These are phyloP conservation scores for Stylonectria norvegica DNA, from an alignment of 2,329 filamentous ascomycete species.

Conservation along the genomic window DNA sequence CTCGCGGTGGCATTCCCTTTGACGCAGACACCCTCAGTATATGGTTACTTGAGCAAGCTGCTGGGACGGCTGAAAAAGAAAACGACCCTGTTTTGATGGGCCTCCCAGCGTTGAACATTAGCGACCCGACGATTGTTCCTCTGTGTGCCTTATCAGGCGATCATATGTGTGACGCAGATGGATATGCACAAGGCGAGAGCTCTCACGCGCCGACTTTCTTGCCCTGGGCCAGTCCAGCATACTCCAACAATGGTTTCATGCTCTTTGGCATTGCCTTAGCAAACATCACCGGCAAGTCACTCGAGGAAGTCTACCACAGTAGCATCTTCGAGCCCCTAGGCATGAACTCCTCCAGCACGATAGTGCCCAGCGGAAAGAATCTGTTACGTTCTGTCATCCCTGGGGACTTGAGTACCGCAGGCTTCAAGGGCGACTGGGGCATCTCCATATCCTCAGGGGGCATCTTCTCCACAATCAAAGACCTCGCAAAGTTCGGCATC, in stretches of 20 bases:
- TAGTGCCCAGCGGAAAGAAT: neutral
- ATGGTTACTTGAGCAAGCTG: too few relatives aligned
- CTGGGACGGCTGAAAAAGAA: too few relatives aligned
- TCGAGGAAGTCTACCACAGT: constrained; percentile 3
- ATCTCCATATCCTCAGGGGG: constrained; percentile 10
- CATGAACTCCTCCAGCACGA: constrained; percentile 5
- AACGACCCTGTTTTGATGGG: too few relatives aligned
- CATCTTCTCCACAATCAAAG: constrained; percentile 10
- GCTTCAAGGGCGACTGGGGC: neutral
- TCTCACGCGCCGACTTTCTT: constrained; percentile 7
- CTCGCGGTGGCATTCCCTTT: too few relatives aligned
- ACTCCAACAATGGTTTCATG: constrained; percentile 14
- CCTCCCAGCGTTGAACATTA: neutral
- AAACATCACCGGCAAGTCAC: constrained; percentile 7
- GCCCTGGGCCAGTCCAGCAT: constrained; percentile 9
- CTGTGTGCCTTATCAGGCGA: neutral
- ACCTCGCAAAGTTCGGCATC: constrained; percentile 16
- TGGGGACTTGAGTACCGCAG: neutral
- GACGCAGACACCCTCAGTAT: too few relatives aligned
- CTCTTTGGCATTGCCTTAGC: constrained; percentile 7
- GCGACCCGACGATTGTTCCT: neutral
- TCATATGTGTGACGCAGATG: neutral
- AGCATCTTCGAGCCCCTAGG: constrained; percentile 11
- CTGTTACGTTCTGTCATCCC: constrained; percentile 3
- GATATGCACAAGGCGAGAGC: neutral